Base-by-base conservation (phyloP, 768 basidiomycete species). In the Xerocomus spinulosus region DNA sequence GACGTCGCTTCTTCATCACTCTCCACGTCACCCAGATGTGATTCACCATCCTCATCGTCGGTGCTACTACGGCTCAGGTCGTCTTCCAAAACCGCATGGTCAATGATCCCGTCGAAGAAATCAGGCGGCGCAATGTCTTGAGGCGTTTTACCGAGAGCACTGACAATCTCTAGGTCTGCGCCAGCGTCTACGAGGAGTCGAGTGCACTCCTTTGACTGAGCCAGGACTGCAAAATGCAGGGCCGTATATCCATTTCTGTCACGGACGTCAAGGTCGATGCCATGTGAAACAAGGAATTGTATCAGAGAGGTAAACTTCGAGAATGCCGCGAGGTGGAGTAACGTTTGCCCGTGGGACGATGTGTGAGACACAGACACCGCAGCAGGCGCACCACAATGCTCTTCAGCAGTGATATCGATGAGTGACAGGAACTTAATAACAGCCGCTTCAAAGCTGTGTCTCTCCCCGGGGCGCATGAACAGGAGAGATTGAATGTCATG, bases 181-280 rank as follows among this genome's bases (percentile, higher is more conserved):
- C 91, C 91, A 25, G 82, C 90, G 10, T 77, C 72, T n/a, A 95
- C 58, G 25, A 99, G 72, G 5, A 84, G 66, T 38, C 73, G 70
- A 2, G 79, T 77, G 65, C 89, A 92, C 10, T 77, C 73, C 44
- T 72, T 70, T 13, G 86, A 82, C 20, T 77, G 77, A 7, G 72
- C 73, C 28, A 94, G 68, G 0, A 81, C 85, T 15, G 93, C 88
- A 58, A 94, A 87, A 68, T 94, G 89, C 28, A 97, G 69, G 0
- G 96, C 81, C 0, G 94, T 98, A 63, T 78, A 91, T 13, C 95
- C 95, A 65, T 92, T 95, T 40, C 79, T 75, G 66, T 99, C 96
- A 41, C 90, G 82, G 13, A 76, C 77, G 61, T 98, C 92, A 44
- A 93, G 55, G 61, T 93, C 90, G 30, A 85, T 82, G 7, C 77